These are phyloP conservation scores for Trametes sp. DNA, from an alignment of 1,284 basidiomycete genomes.

Conservation along the genomic window DNA sequence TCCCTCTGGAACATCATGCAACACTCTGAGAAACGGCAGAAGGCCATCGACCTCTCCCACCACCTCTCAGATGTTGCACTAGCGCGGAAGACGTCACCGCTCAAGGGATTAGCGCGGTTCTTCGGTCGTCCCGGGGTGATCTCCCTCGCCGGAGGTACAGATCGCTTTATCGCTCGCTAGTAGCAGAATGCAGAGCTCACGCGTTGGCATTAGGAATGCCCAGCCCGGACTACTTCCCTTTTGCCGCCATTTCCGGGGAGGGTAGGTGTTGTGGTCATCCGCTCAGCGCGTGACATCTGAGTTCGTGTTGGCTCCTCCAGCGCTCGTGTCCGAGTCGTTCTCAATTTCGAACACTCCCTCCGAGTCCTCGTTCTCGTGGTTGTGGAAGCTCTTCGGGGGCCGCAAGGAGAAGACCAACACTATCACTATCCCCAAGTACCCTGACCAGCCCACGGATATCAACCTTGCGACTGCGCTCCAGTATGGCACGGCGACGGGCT, in stretches of 20 bases:
- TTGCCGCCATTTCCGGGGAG: constrained; percentile 61
- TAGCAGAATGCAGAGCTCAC: not conserved
- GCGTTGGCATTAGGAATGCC: constrained; percentile 57
- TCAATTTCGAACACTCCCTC: constrained; percentile 39
- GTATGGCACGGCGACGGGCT: constrained; percentile 70
- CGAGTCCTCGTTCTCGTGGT: constrained; percentile 58
- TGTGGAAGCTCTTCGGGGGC: constrained; percentile 69
- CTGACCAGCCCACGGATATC: constrained; percentile 54
- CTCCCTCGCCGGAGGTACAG: constrained; percentile 63
- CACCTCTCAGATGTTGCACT: constrained; percentile 65
- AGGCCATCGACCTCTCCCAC: constrained; percentile 65
- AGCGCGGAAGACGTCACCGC: constrained; percentile 60
- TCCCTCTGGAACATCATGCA: constrained; percentile 19
- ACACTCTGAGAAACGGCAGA: constrained; percentile 44
- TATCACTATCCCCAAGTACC: constrained; percentile 71
- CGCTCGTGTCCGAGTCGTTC: constrained; percentile 48
- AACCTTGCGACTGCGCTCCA: constrained; percentile 77
- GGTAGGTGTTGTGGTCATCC: constrained; percentile 39
- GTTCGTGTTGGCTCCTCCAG: constrained; percentile 22
- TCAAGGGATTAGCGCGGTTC: constrained; percentile 72
- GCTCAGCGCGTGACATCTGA: constrained; percentile 43
- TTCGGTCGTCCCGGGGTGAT: constrained; percentile 58
- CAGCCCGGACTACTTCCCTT: constrained; percentile 68
- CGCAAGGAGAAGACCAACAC: constrained; percentile 55
- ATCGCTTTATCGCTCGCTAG: not conserved